These are phyloP conservation scores for Misopates orontium DNA, from an alignment of 257 asterid species.

Conservation along the genomic window DNA sequence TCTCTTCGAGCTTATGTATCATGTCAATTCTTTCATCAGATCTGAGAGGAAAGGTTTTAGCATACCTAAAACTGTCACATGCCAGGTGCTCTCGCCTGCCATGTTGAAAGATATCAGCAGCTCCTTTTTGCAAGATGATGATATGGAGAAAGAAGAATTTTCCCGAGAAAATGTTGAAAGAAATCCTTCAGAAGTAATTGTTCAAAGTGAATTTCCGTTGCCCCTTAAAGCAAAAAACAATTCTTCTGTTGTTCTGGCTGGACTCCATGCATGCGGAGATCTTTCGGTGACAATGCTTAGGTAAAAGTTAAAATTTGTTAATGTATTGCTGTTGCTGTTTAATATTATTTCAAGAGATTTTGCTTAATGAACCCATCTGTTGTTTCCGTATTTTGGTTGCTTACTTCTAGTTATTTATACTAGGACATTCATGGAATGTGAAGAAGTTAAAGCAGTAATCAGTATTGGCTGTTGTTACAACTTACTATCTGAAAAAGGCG, in stretches of 20 bases:
- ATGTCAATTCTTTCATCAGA: constrained; percentile 38
- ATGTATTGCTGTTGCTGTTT: constrained; percentile 9
- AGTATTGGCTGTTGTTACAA: constrained; percentile 97
- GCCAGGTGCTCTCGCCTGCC: constrained; percentile 64
- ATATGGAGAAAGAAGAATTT: constrained; percentile 28
- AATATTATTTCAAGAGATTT: neutral
- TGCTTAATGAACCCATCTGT: constrained; percentile 3
- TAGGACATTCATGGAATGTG: constrained; percentile 79
- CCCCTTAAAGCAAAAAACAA: constrained; percentile 30
- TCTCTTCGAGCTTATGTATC: constrained; percentile 20
- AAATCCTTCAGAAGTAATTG: constrained; percentile 30
- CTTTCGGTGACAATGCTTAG: constrained; percentile 95
- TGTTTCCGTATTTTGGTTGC: constrained; percentile 21
- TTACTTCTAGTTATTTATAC: constrained; percentile 27
- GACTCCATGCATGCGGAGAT: constrained; percentile 98
- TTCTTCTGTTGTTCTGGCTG: constrained; percentile 74
- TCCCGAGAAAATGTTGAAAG: constrained; percentile 23
- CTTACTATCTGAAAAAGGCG: constrained; percentile 68
- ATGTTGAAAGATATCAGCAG: constrained; percentile 59
- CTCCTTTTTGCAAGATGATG: constrained; percentile 39
- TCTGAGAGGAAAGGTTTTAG: constrained; percentile 40
- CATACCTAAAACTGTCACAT: constrained; percentile 77
- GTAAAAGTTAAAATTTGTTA: constrained; percentile 38
- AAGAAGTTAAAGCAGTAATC: constrained; percentile 67
- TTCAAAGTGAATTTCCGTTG: constrained; percentile 29